Evolutionary conservation across 331 rosid genomes (phyloP).

Genomic region (Quercus tomentella): DNA sequence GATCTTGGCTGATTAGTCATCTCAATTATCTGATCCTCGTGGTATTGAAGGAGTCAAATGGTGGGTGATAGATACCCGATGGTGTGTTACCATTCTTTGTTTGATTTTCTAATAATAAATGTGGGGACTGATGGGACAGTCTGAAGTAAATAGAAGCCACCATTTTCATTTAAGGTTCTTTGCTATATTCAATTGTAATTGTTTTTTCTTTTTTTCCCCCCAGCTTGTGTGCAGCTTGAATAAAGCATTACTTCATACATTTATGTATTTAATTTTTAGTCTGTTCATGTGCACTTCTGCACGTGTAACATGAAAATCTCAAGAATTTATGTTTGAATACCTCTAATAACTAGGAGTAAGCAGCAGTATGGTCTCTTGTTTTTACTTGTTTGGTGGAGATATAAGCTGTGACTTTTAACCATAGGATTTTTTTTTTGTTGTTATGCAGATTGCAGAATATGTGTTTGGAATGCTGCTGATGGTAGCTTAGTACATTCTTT

Average conservation of each 20-base stretch:
- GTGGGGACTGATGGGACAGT: neutral
- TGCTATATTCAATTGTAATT: neutral
- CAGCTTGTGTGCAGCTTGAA: neutral
- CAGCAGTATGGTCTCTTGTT: neutral
- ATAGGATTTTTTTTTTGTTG: slow-evolving; percentile 17
- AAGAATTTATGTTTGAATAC: neutral
- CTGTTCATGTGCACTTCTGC: neutral
- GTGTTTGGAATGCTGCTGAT: slow-evolving; percentile 99
- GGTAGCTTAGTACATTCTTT: slow-evolving; percentile 97
- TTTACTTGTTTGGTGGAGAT: slow-evolving; percentile 1
- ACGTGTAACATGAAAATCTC: neutral
- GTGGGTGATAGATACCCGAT: neutral
- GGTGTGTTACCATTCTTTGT: neutral
- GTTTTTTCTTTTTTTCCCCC: neutral
- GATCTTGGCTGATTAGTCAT: neutral
- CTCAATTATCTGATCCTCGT: neutral
- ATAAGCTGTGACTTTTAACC: slow-evolving; percentile 7
- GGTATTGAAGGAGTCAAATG: neutral
- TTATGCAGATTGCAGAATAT: slow-evolving; percentile 89
- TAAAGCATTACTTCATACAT: neutral
- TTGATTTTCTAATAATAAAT: neutral
- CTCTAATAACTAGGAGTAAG: slow-evolving; percentile 1
- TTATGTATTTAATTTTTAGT: neutral
- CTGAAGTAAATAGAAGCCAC: too few species aligned
- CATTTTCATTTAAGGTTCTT: neutral